Base-by-base conservation (phyloP, 306 rosid species). In the Heteromeles arbutifolia region DNA sequence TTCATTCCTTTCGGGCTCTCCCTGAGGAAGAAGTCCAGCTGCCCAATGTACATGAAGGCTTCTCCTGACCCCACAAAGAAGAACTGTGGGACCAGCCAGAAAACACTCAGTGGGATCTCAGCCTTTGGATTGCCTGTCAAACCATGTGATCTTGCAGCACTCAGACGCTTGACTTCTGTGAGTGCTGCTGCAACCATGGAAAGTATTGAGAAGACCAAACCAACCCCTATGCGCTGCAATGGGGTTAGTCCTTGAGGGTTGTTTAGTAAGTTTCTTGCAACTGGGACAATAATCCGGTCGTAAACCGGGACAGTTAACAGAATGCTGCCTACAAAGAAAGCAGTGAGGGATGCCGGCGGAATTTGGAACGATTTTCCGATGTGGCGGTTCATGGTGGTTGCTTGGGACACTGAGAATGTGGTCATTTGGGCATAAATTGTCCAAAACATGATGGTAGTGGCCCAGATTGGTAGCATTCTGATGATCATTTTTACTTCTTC, bases 1-100 rank as follows among this genome's bases (percentile, higher is more conserved):
- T 92, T 91, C 97, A 92, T 94, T 59, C 97, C 97, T 72, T 92
- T 90, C 0, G 98, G 97, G 24, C 97, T 90, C 74, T 94, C 98
- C 61, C 95, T 84, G 0, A 92, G 84, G 75, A 94, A 92, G 64
- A 94, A 94, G 48, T 90, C 93, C 5, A 94, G 80, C 56, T 94
- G 98, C 0, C 98, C 98, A 72, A 88, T 88, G 34, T 94, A 92
- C 43, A 80, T 90, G 57, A 94, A 92, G 11, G 97, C 98, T 82
- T 94, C 97, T 0, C 97, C 98, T 0, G 85, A 61, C 21, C 98
- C 98, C 31, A 94, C 96, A 3, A 94, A 18, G 87, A 92, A 83
- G 67, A 88, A 88, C 74, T 94, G 98, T 1, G 98, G 97, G 15
- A 88, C 54, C 78, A 94, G 54, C 97, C 96, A 90, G 63, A 94